Conservation (phyloP, 305 asterid species). For the Withania somnifera region DNA sequence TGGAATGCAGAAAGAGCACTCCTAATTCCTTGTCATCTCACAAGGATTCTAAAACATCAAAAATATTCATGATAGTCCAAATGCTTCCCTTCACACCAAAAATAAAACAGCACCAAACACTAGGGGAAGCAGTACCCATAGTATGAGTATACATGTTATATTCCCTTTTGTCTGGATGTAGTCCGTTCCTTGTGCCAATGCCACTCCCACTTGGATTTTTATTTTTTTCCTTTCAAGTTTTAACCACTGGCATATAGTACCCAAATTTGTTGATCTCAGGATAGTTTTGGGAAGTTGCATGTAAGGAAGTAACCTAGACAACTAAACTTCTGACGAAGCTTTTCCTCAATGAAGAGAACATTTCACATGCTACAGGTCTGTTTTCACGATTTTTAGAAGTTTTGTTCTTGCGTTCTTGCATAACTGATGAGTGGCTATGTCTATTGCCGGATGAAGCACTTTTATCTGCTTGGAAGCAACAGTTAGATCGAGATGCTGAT, state of each 20-base stretch:
- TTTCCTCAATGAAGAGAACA: constrained; percentile 55
- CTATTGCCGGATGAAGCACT: constrained; percentile 52
- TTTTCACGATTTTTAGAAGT: neutral
- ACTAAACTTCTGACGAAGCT: constrained; percentile 47
- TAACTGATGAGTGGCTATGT: constrained; percentile 10
- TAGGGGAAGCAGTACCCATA: no score
- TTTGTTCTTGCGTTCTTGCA: constrained; percentile 3
- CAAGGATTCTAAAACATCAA: neutral
- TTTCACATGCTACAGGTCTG: constrained; percentile 62
- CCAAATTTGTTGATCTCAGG: constrained; percentile 30
- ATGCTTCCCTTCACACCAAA: neutral
- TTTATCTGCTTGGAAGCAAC: constrained; percentile 57
- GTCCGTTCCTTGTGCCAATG: neutral
- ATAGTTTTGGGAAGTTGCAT: constrained; percentile 51
- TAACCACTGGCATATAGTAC: neutral
- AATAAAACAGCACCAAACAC: neutral
- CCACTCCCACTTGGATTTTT: neutral
- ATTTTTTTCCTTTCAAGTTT: neutral
- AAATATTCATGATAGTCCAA: neutral
- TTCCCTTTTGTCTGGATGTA: neutral
- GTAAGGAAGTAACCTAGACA: constrained; percentile 47
- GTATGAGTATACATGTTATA: no score
- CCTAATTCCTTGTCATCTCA: neutral
- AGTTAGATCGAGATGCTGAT: no score
- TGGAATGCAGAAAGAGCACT: neutral